Evolutionary conservation across 495 filamentous ascomycete genomes (phyloP), one percentile per base, ranked within the genome.

Genomic region (Staphylotrichum tortipilum): DNA sequence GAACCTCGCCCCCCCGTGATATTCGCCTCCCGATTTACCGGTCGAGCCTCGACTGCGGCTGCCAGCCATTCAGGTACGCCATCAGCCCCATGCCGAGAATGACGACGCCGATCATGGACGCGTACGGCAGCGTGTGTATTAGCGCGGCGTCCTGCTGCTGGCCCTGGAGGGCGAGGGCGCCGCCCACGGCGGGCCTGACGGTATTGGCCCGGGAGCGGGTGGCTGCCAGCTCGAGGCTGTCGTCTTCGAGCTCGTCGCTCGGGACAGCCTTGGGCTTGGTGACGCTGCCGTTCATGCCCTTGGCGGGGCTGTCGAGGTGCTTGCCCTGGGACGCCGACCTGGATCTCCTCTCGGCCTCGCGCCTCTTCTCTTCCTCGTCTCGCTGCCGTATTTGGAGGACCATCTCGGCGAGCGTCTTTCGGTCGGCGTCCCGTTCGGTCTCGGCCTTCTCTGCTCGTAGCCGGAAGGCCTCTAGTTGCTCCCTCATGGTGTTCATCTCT

Each of bases 51-150:
- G 65, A 54, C 43, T 73, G 66, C 14, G 66, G 56, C 65, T 86
- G 82, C 84, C 85, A 94, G 35, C 83, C 84, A 63, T 98, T 98
- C 54, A 98, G 72, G 69, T 88, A 94, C 36, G 86, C 87, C 92
- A 98, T 98, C 42, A 96, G 64, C 24, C 88, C 85, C 60, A 95
- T 83, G 14, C 92, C 92, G 54, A 96, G 65, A 39, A 95, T 66
- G 42, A 97, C 88, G 5, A 98, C 90, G 6, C 88, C 86, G 19
- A 95, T 68, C 72, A 95, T 89, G 7, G 84, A 88, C 28, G 85
- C 86, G 58, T 89, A 94, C 18, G 92, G 92, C 46, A 83, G 78
- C 53, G 81, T 78, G 26, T 88, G 79, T 50, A 80, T 71, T 42
- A 88, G 54, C 55, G 66, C 53, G 35, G 60, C 59, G 30, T 73